phyloP scores from a whole-genome alignment of 352 stramenopile species.

The Globisporangium irregulare region DNA sequence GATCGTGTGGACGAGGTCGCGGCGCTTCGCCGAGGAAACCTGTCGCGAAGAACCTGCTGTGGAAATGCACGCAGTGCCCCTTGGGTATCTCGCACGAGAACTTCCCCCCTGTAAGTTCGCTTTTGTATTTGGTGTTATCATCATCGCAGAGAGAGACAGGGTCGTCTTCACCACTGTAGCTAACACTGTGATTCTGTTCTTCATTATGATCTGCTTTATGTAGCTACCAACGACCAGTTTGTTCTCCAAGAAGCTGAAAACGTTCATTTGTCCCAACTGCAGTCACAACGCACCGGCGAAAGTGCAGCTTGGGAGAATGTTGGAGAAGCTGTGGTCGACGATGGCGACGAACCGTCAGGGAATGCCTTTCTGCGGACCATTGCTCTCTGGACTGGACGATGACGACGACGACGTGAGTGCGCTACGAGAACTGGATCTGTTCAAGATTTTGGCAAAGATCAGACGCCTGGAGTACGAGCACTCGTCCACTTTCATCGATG shows the following conservation, averaged over 20 bases:
- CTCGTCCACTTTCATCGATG: slow-evolving; percentile 51
- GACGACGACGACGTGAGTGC: slow-evolving; percentile 16
- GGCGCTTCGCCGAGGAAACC: slow-evolving; percentile 49
- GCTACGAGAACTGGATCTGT: slow-evolving; percentile 50
- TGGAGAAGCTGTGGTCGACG: slow-evolving; percentile 85
- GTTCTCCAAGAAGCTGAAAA: slow-evolving; percentile 58
- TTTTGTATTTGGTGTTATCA: not conserved
- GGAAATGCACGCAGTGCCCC: slow-evolving; percentile 79
- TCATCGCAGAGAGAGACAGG: not conserved
- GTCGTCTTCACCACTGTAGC: not conserved
- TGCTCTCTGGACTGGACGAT: slow-evolving; percentile 61
- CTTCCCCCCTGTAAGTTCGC: slow-evolving; percentile 48
- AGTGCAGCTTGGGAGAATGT: slow-evolving; percentile 68
- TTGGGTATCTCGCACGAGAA: slow-evolving; percentile 56
- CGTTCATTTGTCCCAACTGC: slow-evolving; percentile 74
- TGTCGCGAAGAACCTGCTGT: slow-evolving; percentile 58
- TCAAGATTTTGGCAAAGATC: slow-evolving; percentile 71
- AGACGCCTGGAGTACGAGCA: slow-evolving; percentile 68
- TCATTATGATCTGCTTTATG: not conserved
- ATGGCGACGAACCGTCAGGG: slow-evolving; percentile 84
- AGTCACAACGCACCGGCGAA: slow-evolving; percentile 49
- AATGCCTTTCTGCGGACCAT: slow-evolving; percentile 73
- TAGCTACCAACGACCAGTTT: slow-evolving; percentile 64
- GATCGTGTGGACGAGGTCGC: slow-evolving; percentile 11
- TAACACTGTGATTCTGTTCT: slow-evolving; percentile 3